Evolutionary conservation across 1,284 basidiomycete species (phyloP), one percentile per base, ranked within the genome.

Genomic region (Uromyces viciae-fabae): DNA sequence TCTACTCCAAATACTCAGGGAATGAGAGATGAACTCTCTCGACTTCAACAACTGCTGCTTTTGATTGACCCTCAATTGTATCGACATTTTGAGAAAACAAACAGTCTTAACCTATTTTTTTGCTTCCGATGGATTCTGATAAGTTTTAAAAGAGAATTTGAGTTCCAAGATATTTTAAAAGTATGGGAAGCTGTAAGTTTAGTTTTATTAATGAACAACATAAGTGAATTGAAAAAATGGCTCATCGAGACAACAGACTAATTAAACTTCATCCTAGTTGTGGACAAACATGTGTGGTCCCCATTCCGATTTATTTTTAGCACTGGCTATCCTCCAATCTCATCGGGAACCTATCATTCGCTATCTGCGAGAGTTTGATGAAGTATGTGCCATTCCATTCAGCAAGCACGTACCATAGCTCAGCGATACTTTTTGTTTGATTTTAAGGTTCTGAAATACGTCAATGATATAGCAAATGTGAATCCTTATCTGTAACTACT

Each of bases 71-170:
- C 64, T 17, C 49, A 56, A 52, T 81, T 86, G 17, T 85, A 86
- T 73, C 60, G 58, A 22, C 83, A 80, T 81, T 81, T 87, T 92
- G 95, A 98, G 86, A 92, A 92, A 87, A 92, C 91, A 0, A 95
- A 95, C 82, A 92, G 91, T 1, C 88, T 99, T 82, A 98, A 99
- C 86, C 87, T 99, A 42, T 99, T 99, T 89, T 98, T 98, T 89
- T 97, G 94, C 86, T 99, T 97, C 90, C 90, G 95, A 89, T 95
- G 88, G 84, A 88, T 86, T n/a, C 28, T 49, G 36, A 68, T 75
- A 38, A 36, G 54, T 40, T 58, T 62, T 42, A 66, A 60, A 68
- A n/a, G 60, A 28, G 60, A 64, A 66, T 49, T 81, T 81, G 52
- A 52, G n/a, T 68, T 81, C 60, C 31, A n/a, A 36, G 43, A 78